Conservation (phyloP, 805 yeast genomes). For the Yamadazyma takamatsuzukensis region DNA sequence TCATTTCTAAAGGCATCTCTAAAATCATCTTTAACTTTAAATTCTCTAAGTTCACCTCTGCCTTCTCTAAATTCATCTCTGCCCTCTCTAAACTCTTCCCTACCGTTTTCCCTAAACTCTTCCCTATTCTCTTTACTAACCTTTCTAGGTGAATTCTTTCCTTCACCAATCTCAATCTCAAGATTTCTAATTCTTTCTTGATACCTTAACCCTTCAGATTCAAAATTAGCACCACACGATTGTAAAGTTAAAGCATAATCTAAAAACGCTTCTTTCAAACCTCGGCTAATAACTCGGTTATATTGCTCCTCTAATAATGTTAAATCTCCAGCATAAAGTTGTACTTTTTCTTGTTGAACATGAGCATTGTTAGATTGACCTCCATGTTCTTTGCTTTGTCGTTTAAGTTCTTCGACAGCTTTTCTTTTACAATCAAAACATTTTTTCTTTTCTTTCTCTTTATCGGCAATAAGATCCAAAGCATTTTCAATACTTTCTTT, state of each 20-base stretch:
- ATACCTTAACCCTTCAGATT: conserved; percentile 2
- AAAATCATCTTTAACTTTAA: conserved; percentile 1
- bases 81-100: background rate
- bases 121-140: background rate
- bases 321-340: conserved; percentile 48
- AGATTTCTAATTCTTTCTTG: conserved; percentile 5
- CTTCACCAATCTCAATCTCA: too few species aligned
- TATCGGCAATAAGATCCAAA: conserved; percentile 7
- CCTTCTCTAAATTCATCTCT: background rate
- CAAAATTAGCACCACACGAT: conserved; percentile 12
- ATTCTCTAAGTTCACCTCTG: conserved; percentile 1
- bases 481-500: conserved; percentile 7
- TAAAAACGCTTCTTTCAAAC: conserved; percentile 41
- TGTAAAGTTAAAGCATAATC: conserved; percentile 40
- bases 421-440: conserved; percentile 1
- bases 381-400: conserved; percentile 5
- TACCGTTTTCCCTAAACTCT: background rate
- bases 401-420: background rate
- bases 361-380: conserved; percentile 8
- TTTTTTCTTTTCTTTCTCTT: conserved; percentile 7
- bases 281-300: conserved; percentile 42
- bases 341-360: conserved; percentile 40
- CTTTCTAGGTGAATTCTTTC: background rate
- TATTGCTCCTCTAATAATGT: conserved; percentile 52
- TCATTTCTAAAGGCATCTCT: too few species aligned